Evolutionary conservation across 1,139 yeast genomes (phyloP), one percentile per base, ranked within the genome.

Genomic region (Sugiyamaella grinbergsii): DNA sequence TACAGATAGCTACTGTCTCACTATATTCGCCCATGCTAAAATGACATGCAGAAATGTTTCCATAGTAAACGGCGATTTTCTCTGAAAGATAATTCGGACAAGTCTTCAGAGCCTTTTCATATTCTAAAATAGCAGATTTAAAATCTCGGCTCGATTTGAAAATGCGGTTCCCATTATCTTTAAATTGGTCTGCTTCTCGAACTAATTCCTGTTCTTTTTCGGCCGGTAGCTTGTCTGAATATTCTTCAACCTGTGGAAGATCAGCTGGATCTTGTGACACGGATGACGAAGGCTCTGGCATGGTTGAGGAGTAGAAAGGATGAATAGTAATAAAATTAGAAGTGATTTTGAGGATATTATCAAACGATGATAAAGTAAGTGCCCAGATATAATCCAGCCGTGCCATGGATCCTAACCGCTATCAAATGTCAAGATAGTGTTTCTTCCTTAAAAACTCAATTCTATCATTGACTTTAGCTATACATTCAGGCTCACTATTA

Each of bases 1-100:
- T 77, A 63, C 93, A 81, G 61, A 85, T 90, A 15, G 70, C 72
- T 3, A 86, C 79, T 1, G 93, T 86, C 49, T 78, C 75, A 4
- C 91, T 91, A 68, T 84, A 86, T 58, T 81, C 80, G 58, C 86
- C 94, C 54, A 82, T 64, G 63, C 83, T 82, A 60, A 85, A 77
- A 55, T 85, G 82, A 8, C 84, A 90, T 57, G 87, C 90, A 0
- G 95, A 91, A 58, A 93, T 72, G 66, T 88, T 88, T 16, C 91
- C 81, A 64, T 71, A 84, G 59, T 80, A 82, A 24, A 87, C 76
- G 0, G 91, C 82, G 53, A 82, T 79, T n/a, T 68, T 61, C 1
- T 76, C 69, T 56, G 79, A 80, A 23, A 80, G 59, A 46, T 58
- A 54, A 5, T 41, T 49, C 1, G 66, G 65, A 39, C 63, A 59